Evolutionary conservation across 208 protist genomes (phyloP), one percentile per base, ranked within the genome.

Genomic region (Trypanosoma scelopori): DNA sequence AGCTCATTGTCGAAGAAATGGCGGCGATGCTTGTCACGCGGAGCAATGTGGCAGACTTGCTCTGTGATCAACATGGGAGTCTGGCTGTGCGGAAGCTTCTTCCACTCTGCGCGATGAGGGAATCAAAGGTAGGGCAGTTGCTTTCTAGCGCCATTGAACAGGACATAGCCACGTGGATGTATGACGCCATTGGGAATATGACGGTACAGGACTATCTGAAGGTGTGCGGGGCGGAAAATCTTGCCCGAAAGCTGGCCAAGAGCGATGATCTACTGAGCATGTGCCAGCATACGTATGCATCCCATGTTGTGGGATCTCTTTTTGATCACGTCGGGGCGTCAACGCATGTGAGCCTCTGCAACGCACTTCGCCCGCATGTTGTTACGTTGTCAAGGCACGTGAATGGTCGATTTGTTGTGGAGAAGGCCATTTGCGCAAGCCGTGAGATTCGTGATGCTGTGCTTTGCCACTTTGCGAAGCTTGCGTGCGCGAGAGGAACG

Each of bases 371-470:
- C 48, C 69, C 72, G 20, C 77, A 90, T 73, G 79, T 81, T 28
- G 42, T 84, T 28, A 45, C 58, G 23, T 69, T 95, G 28, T 75
- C 84, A 27, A 87, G 66, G 30, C 89, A 95, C 60, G 48, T 93
- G 35, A 92, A 95, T 74, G 89, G 89, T 49, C 89, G 89, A 49
- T 95, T 95, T 72, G 77, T 93, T 52, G 77, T 93, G 11, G 89
- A 95, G 71, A 89, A 89, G 56, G 74, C 89, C 32, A 72, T 93
- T 65, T 56, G 63, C 27, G 67, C 83, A 58, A 92, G 79, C 66
- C 83, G 86, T 66, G 89, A 95, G 53, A 79, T 95, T 18, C 81
- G 89, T 58, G 84, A 93, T 58, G 71, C 81, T 55, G 77, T 95
- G 32, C 68, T 83, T 56, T 74, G 79, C 25, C 75, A 85, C n/a